Evolutionary conservation across 352 stramenopile species (phyloP).

Genomic region (Pythium diclinum): DNA sequence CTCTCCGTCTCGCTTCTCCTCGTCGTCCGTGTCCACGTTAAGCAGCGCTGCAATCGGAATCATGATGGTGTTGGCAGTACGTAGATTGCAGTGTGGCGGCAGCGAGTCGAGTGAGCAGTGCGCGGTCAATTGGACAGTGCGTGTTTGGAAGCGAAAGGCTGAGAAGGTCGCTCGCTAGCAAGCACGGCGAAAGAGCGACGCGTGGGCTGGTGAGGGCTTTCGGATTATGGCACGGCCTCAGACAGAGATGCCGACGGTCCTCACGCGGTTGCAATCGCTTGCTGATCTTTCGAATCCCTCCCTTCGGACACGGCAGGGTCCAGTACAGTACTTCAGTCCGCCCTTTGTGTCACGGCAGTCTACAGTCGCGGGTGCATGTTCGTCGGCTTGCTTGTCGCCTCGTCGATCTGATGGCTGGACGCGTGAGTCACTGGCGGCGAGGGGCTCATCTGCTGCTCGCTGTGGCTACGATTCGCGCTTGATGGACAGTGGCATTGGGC

Average conservation of each 20-base stretch:
- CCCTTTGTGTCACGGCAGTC: slow-evolving; percentile 7
- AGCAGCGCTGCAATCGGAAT: slow-evolving; percentile 26
- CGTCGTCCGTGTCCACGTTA: slow-evolving; percentile 16
- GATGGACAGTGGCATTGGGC: slow-evolving; percentile 13
- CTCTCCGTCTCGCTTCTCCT: slow-evolving; percentile 14
- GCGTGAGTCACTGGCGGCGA: slow-evolving; percentile 2
- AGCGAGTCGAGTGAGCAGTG: background rate
- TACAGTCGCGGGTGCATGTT: background rate
- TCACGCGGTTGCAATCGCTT: background rate
- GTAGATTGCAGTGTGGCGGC: background rate
- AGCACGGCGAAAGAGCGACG: background rate
- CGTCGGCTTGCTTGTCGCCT: slow-evolving; percentile 3
- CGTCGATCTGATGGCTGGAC: slow-evolving; percentile 2
- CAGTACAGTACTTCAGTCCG: slow-evolving; percentile 1
- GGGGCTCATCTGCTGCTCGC: background rate
- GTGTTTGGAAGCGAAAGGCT: background rate
- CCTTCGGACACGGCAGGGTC: no score
- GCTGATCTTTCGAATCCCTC: slow-evolving; percentile 21
- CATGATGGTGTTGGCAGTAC: slow-evolving; percentile 5
- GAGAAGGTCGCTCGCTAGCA: background rate
- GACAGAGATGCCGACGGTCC: background rate
- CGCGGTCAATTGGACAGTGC: slow-evolving; percentile 20
- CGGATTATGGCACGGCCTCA: slow-evolving; percentile 7
- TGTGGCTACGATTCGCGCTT: slow-evolving; percentile 2
- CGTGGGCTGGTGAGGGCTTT: background rate